phyloP scores from a whole-genome alignment of 164 flowering plant genomes.

The Hamamelis virginiana region DNA sequence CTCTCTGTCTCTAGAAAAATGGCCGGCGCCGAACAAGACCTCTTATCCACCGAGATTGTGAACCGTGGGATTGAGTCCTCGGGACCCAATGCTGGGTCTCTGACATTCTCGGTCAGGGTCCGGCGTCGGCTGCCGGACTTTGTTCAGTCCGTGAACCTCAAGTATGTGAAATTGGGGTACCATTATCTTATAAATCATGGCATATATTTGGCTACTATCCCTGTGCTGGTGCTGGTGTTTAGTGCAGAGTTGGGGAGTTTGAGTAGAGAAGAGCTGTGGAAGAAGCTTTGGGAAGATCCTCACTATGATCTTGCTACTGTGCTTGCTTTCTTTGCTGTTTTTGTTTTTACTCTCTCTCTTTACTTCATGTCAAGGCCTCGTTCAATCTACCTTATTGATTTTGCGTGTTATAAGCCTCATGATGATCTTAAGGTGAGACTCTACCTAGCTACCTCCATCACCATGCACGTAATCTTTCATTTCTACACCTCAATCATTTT shows the following conservation, averaged over 20 bases:
- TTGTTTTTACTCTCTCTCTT: conserved; percentile 65
- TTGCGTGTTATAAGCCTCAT: conserved; percentile 67
- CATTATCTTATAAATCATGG: conserved; percentile 82
- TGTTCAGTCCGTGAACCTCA: conserved; percentile 78
- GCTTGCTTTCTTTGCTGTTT: conserved; percentile 49
- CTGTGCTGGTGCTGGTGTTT: conserved; percentile 62
- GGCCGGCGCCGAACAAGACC: conserved; percentile 66
- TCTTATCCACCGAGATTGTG: conserved; percentile 82
- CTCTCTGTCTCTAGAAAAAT: conserved; percentile 8
- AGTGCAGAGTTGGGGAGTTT: conserved; percentile 82
- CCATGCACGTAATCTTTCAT: not conserved
- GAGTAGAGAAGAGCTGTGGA: conserved; percentile 73
- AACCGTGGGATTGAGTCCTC: conserved; percentile 78
- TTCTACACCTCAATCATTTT: too few relatives aligned
- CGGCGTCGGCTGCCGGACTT: conserved; percentile 83
- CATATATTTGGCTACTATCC: conserved; percentile 68
- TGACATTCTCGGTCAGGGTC: conserved; percentile 79
- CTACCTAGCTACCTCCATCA: not conserved
- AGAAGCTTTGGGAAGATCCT: conserved; percentile 66
- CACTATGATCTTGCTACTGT: conserved; percentile 72
- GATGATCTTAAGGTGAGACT: conserved; percentile 74
- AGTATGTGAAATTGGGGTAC: conserved; percentile 89
- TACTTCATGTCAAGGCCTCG: conserved; percentile 83
- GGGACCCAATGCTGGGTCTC: conserved; percentile 80
- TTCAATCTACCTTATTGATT: conserved; percentile 78